Evolutionary conservation across 106 monocot genomes (phyloP).

Genomic region (Amphibolis antarctica): DNA sequence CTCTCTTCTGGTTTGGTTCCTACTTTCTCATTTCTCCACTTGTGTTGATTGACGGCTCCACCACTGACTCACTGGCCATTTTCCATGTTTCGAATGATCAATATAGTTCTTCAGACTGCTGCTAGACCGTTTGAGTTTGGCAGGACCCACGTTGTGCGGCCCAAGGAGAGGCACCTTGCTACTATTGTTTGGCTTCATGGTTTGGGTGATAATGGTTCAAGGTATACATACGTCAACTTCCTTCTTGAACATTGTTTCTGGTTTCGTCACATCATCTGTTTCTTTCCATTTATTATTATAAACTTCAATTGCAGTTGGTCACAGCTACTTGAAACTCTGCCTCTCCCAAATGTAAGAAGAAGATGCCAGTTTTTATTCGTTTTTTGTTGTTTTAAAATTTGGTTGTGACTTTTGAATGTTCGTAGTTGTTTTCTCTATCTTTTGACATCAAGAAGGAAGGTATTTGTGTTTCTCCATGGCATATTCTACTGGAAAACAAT

Average conservation of each 20-base stretch:
- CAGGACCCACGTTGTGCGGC: constrained; percentile 83
- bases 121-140: constrained; percentile 53
- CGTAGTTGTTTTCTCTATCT: background rate
- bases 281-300: background rate
- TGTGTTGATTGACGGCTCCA: background rate
- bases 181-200: constrained; percentile 96
- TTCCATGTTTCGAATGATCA: background rate
- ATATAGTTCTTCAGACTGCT: background rate
- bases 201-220: constrained; percentile 81
- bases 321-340: constrained; percentile 83
- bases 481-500: background rate
- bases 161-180: constrained; percentile 65
- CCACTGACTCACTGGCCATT: background rate
- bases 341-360: constrained; percentile 78
- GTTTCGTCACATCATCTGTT: background rate
- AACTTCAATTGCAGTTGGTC: constrained; percentile 60
- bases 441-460: no score
- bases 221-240: constrained; percentile 22
- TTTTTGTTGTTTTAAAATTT: background rate
- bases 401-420: background rate
- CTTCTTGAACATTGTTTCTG: background rate
- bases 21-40: background rate
- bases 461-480: background rate
- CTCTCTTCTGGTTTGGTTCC: constrained; percentile 36
- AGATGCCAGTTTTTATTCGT: background rate